A percentile compares a stretch with the other conserved stretches of the same genome.
Evolutionary conservation across 352 stramenopile species (phyloP).

Genomic region (Pythium pectinolyticum): DNA sequence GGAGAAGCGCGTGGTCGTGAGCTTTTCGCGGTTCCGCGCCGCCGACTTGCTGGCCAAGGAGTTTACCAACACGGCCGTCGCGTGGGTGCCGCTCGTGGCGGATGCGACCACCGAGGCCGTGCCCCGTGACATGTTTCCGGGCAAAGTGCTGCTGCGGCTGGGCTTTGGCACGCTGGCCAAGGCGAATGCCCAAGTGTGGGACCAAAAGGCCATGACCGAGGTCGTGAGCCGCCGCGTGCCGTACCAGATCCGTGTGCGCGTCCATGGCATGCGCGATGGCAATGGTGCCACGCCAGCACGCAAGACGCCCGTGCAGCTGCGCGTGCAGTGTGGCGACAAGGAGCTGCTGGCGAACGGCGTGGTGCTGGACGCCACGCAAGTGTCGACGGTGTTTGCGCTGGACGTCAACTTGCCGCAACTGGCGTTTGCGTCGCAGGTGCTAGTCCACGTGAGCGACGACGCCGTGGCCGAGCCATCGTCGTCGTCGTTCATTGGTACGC

Average conservation of each 20-base stretch:
- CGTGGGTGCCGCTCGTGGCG: slow-evolving; percentile 66
- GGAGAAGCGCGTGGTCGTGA: slow-evolving; percentile 59
- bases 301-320: slow-evolving; percentile 41
- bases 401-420: slow-evolving; percentile 68
- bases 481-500: slow-evolving; percentile 48
- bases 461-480: slow-evolving; percentile 15
- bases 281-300: slow-evolving; percentile 40
- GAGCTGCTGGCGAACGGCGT: slow-evolving; percentile 32
- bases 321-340: slow-evolving; percentile 67
- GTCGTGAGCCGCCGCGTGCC: slow-evolving; percentile 57
- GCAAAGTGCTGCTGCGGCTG: slow-evolving; percentile 65
- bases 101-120: slow-evolving; percentile 64
- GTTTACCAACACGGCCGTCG: slow-evolving; percentile 38
- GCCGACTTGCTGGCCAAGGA: slow-evolving; percentile 49
- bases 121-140: slow-evolving; percentile 56
- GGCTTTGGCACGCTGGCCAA: slow-evolving; percentile 65
- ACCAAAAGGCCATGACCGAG: slow-evolving; percentile 56
- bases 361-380: slow-evolving; percentile 34
- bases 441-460: slow-evolving; percentile 61
- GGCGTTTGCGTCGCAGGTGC: slow-evolving; percentile 51
- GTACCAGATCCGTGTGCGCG: slow-evolving; percentile 75
- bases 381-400: slow-evolving; percentile 60
- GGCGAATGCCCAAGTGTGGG: slow-evolving; percentile 50
- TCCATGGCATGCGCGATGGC: slow-evolving; percentile 45
- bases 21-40: slow-evolving; percentile 71